Percentiles rank a stretch among this genome's conserved stretches.
Conservation (phyloP, 2,329 filamentous ascomycete species). For the Domatiomyces globalis region DNA sequence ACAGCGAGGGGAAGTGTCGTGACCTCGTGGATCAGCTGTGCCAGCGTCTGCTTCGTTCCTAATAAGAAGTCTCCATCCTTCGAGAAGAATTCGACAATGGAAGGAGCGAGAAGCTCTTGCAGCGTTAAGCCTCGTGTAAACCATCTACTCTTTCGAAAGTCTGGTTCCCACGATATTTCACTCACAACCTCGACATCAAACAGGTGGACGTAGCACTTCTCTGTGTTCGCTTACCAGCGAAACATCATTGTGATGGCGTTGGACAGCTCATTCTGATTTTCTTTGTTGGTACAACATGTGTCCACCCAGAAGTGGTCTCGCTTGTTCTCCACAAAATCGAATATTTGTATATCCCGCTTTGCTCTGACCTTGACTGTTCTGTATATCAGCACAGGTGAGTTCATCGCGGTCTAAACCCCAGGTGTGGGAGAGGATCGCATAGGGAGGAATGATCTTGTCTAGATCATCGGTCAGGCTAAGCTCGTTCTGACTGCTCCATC, state of each 20-base stretch:
- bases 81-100: slow-evolving; percentile 17
- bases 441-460: slow-evolving; percentile 4
- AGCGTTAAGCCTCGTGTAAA: slow-evolving; percentile 15
- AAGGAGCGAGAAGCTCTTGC: slow-evolving; percentile 18
- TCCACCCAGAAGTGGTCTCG: slow-evolving; percentile 25
- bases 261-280: slow-evolving; percentile 17
- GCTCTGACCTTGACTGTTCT: slow-evolving; percentile 1
- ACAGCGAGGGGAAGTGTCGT: slow-evolving; percentile 14
- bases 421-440: slow-evolving; percentile 13
- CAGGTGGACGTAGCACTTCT: slow-evolving; percentile 7
- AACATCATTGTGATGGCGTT: slow-evolving; percentile 7
- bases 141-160: slow-evolving; percentile 5
- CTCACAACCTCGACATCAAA: slow-evolving; percentile 1
- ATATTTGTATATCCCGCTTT: slow-evolving; percentile 8
- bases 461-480: slow-evolving; percentile 6
- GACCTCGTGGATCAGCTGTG: slow-evolving; percentile 15
- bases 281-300: slow-evolving; percentile 28
- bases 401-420: slow-evolving; percentile 6
- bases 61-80: slow-evolving; percentile 12
- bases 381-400: slow-evolving; percentile 6
- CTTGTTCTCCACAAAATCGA: slow-evolving; percentile 10
- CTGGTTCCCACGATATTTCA: neutral
- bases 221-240: slow-evolving; percentile 5
- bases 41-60: slow-evolving; percentile 16
- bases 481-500: neutral